Evolutionary conservation across 2,329 filamentous ascomycete genomes (phyloP), one percentile per base, ranked within the genome.

Genomic region (Bipolaris bicolor): DNA sequence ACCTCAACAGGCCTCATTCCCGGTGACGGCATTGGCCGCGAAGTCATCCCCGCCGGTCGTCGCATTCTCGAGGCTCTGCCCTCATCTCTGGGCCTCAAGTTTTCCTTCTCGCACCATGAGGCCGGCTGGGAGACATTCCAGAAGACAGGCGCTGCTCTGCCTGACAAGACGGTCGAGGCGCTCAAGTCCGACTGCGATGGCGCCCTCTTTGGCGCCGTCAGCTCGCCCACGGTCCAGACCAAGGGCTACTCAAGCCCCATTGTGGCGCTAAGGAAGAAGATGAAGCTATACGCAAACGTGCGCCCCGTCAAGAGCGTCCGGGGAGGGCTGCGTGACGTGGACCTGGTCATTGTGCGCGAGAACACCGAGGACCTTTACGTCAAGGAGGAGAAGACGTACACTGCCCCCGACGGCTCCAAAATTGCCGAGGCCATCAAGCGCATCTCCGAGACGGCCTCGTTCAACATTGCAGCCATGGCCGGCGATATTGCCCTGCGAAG

Each of bases 341-440:
- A 99, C 80, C 89, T 99, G 77, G 95, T 99, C 72, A 99, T 98
- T 71, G 95, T 98, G 53, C 91, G 95, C 65, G 95, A 99, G 81
- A 99, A 99, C 83, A 99, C 95, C 31, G 95, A 99, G 82, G 95
- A 99, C 77, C 85, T 99, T 39, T 97, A 97, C 79, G 94, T 99
- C 70, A 98, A 98, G 82, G 90, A 98, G 78, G 95, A 99, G 82
- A 89, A 84, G 77, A 97, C 92, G 20, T 89, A 86, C 75, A 86
- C 91, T 52, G 87, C 85, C 31, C 82, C 88, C 34, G 85, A 91
- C 61, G 85, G 91, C 58, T 84, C 82, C 77, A 93, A 92, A 81
- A 90, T 98, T 56, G 94, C 95, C 63, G 94, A 98, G 82, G 95
- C 95, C 45, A 94, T 98, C 81, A 99, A 99, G 86, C 90, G 94